These are phyloP conservation scores for Diplotaxis tenuifolia DNA, from an alignment of 345 rosid genomes.

Conservation along the genomic window DNA sequence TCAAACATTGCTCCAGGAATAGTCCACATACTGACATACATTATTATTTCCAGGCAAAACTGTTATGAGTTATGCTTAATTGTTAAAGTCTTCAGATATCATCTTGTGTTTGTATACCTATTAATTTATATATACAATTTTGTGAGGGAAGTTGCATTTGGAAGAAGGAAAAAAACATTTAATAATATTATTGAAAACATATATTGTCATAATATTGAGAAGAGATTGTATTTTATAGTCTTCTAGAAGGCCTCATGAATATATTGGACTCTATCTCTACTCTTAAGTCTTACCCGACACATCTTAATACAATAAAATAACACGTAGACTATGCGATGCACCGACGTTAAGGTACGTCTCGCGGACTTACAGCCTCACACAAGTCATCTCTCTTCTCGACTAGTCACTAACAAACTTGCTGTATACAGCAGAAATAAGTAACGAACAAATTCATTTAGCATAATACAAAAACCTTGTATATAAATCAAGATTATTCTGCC, in stretches of 20 bases:
- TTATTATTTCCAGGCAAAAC: too few species aligned
- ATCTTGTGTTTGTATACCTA: not conserved
- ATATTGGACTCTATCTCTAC: not conserved
- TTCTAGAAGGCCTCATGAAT: not conserved
- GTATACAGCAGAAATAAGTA: not conserved
- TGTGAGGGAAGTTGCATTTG: not conserved
- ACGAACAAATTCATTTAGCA: not conserved
- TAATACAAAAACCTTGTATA: not conserved
- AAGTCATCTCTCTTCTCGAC: constrained; percentile 1
- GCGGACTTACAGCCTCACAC: constrained; percentile 16
- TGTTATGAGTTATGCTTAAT: not conserved
- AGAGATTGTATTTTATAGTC: not conserved
- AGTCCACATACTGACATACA: not conserved
- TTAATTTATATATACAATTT: not conserved
- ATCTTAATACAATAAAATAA: not conserved
- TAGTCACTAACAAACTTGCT: not conserved
- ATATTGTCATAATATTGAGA: too few species aligned
- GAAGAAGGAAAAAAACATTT: not conserved
- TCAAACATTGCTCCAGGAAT: not conserved
- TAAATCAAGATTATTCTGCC: not conserved
- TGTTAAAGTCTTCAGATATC: not conserved
- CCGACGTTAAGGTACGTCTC: constrained; percentile 17
- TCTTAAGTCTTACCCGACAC: not conserved
- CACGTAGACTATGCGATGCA: constrained; percentile 3
- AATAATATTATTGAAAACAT: not conserved